These are phyloP conservation scores for Arachis monticola DNA, from an alignment of 331 rosid genomes.

Conservation along the genomic window DNA sequence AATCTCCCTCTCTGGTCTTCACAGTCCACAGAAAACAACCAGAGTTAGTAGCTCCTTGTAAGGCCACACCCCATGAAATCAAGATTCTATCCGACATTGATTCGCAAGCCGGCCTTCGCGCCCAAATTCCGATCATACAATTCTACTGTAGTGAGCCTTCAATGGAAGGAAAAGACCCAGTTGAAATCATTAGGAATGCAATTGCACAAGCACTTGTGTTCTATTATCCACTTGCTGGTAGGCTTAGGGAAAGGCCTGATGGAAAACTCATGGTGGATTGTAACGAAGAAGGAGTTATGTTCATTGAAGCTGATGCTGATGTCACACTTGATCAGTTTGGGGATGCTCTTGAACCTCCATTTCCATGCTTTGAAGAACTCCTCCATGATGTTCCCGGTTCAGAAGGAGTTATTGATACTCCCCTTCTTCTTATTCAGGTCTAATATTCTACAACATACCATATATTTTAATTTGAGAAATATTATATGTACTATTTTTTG, in stretches of 20 bases:
- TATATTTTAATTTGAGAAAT: too few species aligned
- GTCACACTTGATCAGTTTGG: conserved; percentile 29
- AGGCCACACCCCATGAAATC: conserved; percentile 10
- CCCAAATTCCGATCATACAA: conserved; percentile 25
- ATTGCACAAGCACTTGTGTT: conserved; percentile 22
- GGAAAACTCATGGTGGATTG: conserved; percentile 39
- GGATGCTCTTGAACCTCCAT: conserved; percentile 27
- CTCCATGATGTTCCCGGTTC: conserved; percentile 33
- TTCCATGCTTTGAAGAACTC: conserved; percentile 36
- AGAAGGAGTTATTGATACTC: conserved; percentile 20
- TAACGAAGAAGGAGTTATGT: conserved; percentile 26
- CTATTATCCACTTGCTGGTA: conserved; percentile 33
- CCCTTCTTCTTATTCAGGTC: conserved; percentile 41
- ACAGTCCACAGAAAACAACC: conserved; percentile 9
- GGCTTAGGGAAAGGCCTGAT: conserved; percentile 13
- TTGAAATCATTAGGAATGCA: conserved; percentile 5
- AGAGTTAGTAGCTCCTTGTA: conserved; percentile 35
- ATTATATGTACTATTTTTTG: too few species aligned
- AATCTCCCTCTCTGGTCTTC: conserved; percentile 10
- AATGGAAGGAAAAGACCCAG: conserved; percentile 29
- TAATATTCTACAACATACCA: too few species aligned
- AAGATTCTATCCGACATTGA: conserved; percentile 28
- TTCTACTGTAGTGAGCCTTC: conserved; percentile 13
- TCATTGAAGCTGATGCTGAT: conserved; percentile 36
- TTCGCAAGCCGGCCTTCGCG: neutral